Percentiles rank a stretch among this genome's conserved stretches.
phyloP scores from a whole-genome alignment of 345 rosid genomes.

The Syzygium aqueum region DNA sequence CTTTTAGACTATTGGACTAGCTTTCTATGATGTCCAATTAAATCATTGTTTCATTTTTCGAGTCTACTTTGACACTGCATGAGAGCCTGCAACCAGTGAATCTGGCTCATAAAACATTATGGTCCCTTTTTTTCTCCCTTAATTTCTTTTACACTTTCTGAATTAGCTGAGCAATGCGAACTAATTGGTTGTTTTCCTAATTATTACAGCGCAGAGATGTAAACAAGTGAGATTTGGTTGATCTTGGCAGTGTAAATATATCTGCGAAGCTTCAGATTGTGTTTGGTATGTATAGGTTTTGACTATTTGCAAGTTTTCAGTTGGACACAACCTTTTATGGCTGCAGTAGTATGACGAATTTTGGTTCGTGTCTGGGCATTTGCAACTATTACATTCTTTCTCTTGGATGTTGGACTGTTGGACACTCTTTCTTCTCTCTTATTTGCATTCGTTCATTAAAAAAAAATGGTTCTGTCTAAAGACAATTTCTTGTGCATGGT shows the following conservation, averaged over 20 bases:
- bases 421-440: not conserved
- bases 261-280: not conserved
- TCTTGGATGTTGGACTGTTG: not conserved
- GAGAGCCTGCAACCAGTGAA: not conserved
- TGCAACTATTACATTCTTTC: not conserved
- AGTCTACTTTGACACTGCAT: not conserved
- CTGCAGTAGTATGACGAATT: not conserved
- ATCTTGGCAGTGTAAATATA: slow-evolving; percentile 2
- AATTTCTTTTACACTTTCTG: not conserved
- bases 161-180: not conserved
- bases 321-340: not conserved
- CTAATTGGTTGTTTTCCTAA: not conserved
- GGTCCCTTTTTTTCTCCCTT: not conserved
- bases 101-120: not conserved
- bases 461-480: not conserved
- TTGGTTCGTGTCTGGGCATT: not conserved
- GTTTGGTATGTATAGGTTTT: not conserved
- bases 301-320: not conserved
- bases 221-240: slow-evolving; percentile 10
- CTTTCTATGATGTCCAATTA: not conserved
- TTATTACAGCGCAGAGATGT: slow-evolving; percentile 15
- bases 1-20: not conserved
- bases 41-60: not conserved
- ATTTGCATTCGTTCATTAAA: not conserved
- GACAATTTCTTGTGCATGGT: not conserved